Conservation (phyloP, 2,329 filamentous ascomycete genomes). For the Blastomyces silverae region DNA sequence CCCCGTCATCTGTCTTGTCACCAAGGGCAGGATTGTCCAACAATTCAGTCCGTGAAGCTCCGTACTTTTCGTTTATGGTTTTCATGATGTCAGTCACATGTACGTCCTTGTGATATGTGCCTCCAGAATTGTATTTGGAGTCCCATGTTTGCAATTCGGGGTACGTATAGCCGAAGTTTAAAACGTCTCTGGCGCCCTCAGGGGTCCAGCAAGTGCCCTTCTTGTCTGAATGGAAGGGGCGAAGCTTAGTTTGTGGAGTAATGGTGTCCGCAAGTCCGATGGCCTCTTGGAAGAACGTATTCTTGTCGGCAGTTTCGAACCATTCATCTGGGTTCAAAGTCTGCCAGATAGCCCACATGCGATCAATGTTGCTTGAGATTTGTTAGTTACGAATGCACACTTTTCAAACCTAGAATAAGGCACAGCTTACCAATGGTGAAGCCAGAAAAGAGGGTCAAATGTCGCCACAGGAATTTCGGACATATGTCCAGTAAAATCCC, state of each 20-base stretch:
- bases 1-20: constrained; percentile 10
- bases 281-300: constrained; percentile 12
- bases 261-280: constrained; percentile 10
- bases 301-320: constrained; percentile 11
- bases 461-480: constrained; percentile 64
- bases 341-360: constrained; percentile 13
- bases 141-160: constrained; percentile 14
- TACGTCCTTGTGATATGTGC: constrained; percentile 6
- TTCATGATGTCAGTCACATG: constrained; percentile 8
- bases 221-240: constrained; percentile 11
- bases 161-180: constrained; percentile 12
- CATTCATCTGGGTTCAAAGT: constrained; percentile 13
- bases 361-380: constrained; percentile 8
- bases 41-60: constrained; percentile 7
- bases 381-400: neutral
- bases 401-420: neutral
- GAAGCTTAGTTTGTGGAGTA: constrained; percentile 10
- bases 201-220: constrained; percentile 9
- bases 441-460: constrained; percentile 56
- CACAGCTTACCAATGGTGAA: constrained; percentile 11
- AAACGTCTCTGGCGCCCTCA: constrained; percentile 4
- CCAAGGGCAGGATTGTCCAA: constrained; percentile 3
- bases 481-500: constrained; percentile 56
- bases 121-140: constrained; percentile 8
- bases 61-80: constrained; percentile 10